These are phyloP conservation scores for Henckelia pumila DNA, from an alignment of 257 asterid species.

Conservation along the genomic window DNA sequence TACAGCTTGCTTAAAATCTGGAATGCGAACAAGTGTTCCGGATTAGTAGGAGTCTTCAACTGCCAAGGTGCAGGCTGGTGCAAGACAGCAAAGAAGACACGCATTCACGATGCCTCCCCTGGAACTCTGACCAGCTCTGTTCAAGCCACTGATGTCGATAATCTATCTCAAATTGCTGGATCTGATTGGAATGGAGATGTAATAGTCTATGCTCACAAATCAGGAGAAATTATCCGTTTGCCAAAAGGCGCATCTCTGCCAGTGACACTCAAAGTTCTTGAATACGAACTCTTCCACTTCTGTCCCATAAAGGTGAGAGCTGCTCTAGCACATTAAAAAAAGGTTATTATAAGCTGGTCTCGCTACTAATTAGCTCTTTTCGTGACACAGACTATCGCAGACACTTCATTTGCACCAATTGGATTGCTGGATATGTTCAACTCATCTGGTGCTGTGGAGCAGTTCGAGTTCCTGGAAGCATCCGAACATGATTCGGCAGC, in stretches of 20 bases:
- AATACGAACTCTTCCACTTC: slow-evolving; percentile 87
- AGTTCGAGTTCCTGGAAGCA: slow-evolving; percentile 44
- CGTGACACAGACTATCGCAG: slow-evolving; percentile 49
- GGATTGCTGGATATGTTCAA: slow-evolving; percentile 92
- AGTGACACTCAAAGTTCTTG: slow-evolving; percentile 77
- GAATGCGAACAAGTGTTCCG: slow-evolving; percentile 66
- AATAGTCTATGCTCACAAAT: slow-evolving; percentile 57
- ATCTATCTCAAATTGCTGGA: slow-evolving; percentile 63
- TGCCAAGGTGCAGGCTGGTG: slow-evolving; percentile 88
- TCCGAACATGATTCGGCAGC: slow-evolving; percentile 24
- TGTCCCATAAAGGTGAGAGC: slow-evolving; percentile 75
- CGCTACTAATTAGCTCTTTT: background rate
- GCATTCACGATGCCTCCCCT: slow-evolving; percentile 83
- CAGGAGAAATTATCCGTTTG: slow-evolving; percentile 56
- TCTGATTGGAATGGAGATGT: slow-evolving; percentile 80
- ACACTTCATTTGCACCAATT: slow-evolving; percentile 70
- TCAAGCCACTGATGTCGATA: slow-evolving; percentile 62
- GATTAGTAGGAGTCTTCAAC: slow-evolving; percentile 58
- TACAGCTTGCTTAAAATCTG: slow-evolving; percentile 94
- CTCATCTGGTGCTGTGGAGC: slow-evolving; percentile 79
- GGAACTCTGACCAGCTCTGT: slow-evolving; percentile 83
- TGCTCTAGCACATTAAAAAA: background rate
- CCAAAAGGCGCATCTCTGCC: slow-evolving; percentile 80
- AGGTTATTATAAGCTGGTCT: background rate
- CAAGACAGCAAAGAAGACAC: slow-evolving; percentile 73